A percentile compares a stretch with the other conserved stretches of the same genome.
These are phyloP conservation scores for Teratosphaeria viscida DNA, from an alignment of 2,329 filamentous ascomycete species.

Conservation along the genomic window DNA sequence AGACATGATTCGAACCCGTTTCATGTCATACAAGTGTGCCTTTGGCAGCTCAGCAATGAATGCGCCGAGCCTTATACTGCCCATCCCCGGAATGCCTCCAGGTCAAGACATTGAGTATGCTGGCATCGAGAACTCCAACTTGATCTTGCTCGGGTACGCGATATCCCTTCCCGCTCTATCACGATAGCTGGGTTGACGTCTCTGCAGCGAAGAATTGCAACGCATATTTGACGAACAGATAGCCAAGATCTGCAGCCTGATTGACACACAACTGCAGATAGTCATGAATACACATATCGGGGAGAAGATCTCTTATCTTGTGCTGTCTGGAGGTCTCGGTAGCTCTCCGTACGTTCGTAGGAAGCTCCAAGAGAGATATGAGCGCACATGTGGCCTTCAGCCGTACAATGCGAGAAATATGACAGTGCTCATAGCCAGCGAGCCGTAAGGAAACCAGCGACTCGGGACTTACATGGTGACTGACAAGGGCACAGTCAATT, in stretches of 20 bases:
- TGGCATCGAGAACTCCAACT: conserved; percentile 8
- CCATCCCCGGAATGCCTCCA: conserved; percentile 6
- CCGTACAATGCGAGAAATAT: conserved; percentile 2
- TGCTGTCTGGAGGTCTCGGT: conserved; percentile 1
- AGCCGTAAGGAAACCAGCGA: conserved; percentile 4
- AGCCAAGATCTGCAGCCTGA: background rate
- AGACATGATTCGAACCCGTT: conserved; percentile 9
- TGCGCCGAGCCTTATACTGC: conserved; percentile 6
- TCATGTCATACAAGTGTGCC: conserved; percentile 9
- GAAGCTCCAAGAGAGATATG: background rate
- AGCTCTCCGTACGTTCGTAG: background rate
- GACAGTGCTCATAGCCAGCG: conserved; percentile 6
- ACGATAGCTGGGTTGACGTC: background rate
- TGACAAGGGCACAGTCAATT: conserved; percentile 1
- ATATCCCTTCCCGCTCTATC: background rate
- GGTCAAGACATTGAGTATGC: conserved; percentile 5
- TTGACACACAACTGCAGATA: background rate
- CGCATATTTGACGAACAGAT: conserved; percentile 1
- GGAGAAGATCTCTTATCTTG: background rate
- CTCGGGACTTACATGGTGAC: background rate
- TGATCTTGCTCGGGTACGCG: conserved; percentile 1
- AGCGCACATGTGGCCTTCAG: conserved; percentile 1
- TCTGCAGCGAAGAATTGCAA: background rate
- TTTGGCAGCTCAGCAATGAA: conserved; percentile 7
- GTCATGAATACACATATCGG: background rate